Conservation (phyloP, 2,329 filamentous ascomycete species). For the Aureobasidium sp. region DNA sequence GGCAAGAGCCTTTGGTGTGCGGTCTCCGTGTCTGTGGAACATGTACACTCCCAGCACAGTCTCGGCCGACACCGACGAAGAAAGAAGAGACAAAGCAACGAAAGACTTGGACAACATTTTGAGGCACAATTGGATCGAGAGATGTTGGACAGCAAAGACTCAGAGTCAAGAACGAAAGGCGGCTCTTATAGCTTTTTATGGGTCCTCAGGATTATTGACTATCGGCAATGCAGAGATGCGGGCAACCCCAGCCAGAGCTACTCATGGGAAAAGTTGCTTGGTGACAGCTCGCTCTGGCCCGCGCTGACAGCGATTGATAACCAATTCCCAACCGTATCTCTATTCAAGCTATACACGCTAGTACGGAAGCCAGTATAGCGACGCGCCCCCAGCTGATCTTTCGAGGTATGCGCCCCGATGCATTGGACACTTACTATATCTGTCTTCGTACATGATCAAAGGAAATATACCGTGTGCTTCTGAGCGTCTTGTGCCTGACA, state of each 20-base stretch:
- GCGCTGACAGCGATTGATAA: constrained; percentile 5
- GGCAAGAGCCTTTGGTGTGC: constrained; percentile 67
- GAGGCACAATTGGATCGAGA: not conserved
- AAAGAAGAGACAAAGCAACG: constrained; percentile 23
- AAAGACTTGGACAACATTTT: constrained; percentile 17
- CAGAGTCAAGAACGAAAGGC: not conserved
- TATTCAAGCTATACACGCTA: not conserved
- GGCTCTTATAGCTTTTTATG: not conserved
- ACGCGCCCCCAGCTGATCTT: not conserved
- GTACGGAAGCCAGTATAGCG: not conserved
- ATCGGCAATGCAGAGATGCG: not conserved
- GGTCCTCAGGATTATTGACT: not conserved
- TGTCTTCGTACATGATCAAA: not conserved
- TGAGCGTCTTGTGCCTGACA: not conserved
- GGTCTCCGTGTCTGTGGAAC: constrained; percentile 85
- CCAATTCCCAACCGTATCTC: constrained; percentile 5
- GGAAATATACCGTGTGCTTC: not conserved
- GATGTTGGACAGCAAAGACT: not conserved
- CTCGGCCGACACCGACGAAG: constrained; percentile 41
- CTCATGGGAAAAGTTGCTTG: not conserved
- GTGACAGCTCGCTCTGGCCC: not conserved
- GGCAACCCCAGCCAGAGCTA: not conserved
- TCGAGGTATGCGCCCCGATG: not conserved
- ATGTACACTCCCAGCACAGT: constrained; percentile 76
- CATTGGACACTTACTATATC: not conserved